These are phyloP conservation scores for Ajuga reptans DNA, from an alignment of 305 asterid species.

Conservation along the genomic window DNA sequence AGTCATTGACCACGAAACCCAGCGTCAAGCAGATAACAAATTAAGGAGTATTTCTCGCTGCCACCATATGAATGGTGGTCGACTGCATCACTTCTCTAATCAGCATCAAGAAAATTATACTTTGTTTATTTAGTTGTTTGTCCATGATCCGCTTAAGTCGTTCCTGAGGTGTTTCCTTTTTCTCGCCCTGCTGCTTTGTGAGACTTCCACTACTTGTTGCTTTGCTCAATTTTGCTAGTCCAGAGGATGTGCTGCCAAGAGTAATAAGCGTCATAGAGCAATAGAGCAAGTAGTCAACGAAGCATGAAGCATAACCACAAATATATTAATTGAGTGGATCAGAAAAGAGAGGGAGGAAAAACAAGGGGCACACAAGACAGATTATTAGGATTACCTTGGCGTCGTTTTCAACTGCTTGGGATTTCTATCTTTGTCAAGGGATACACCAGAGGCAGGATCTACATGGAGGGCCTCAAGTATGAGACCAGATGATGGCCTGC, in stretches of 20 bases:
- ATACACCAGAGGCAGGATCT: conserved; percentile 93
- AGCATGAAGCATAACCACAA: conserved; percentile 6
- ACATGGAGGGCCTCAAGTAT: conserved; percentile 96
- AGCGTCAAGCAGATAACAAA: conserved; percentile 12
- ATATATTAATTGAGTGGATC: background rate
- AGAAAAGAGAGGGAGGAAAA: background rate
- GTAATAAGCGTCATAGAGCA: conserved; percentile 3
- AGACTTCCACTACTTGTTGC: conserved; percentile 53
- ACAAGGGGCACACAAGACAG: background rate
- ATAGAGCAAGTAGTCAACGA: background rate
- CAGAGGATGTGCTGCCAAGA: conserved; percentile 67
- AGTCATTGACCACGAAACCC: conserved; percentile 23
- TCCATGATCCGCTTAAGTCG: conserved; percentile 91
- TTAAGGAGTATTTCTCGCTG: conserved; percentile 14
- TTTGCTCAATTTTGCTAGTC: conserved; percentile 70
- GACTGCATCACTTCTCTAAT: conserved; percentile 34
- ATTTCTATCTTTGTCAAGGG: conserved; percentile 64
- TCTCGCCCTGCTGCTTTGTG: conserved; percentile 75
- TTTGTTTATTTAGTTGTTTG: conserved; percentile 95
- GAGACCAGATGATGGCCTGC: conserved; percentile 87
- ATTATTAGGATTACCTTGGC: conserved; percentile 33
- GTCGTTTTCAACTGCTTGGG: conserved; percentile 60
- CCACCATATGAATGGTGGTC: conserved; percentile 24
- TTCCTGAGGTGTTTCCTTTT: conserved; percentile 97
- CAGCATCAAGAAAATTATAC: conserved; percentile 47